Evolutionary conservation across 768 basidiomycete species (phyloP).

Genomic region (Floccularia luteovirens): DNA sequence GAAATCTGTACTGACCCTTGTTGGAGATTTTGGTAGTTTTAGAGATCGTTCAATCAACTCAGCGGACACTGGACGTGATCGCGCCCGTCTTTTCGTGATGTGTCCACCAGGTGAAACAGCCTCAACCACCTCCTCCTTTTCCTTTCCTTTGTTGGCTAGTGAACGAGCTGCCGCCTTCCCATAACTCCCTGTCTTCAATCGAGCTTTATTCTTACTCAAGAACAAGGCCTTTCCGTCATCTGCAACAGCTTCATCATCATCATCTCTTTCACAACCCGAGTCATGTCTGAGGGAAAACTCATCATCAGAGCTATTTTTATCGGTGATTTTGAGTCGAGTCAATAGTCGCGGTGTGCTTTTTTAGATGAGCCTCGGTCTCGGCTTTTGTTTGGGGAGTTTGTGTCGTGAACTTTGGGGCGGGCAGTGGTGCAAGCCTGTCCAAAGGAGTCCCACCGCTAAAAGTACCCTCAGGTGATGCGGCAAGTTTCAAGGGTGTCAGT

Average conservation of each 20-base stretch:
- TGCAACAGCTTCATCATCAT: slow-evolving; percentile 29
- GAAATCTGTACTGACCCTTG: slow-evolving; percentile 32
- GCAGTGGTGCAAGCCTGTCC: slow-evolving; percentile 47
- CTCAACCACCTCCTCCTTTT: slow-evolving; percentile 53
- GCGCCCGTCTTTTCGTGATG: slow-evolving; percentile 66
- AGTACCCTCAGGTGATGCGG: slow-evolving; percentile 24
- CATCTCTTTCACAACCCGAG: slow-evolving; percentile 43
- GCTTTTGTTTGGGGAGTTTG: slow-evolving; percentile 46
- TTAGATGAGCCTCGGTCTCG: slow-evolving; percentile 42
- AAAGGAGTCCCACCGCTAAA: slow-evolving; percentile 37
- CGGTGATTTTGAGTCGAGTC: slow-evolving; percentile 53
- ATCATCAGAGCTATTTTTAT: slow-evolving; percentile 38
- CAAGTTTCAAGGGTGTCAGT: slow-evolving; percentile 40
- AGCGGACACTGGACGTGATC: slow-evolving; percentile 62
- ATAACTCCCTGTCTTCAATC: slow-evolving; percentile 12
- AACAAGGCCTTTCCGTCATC: slow-evolving; percentile 28
- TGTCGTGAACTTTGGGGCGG: slow-evolving; percentile 39
- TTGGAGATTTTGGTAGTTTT: slow-evolving; percentile 34
- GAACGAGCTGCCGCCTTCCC: slow-evolving; percentile 6
- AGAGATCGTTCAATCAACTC: slow-evolving; percentile 50
- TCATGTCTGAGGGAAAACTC: slow-evolving; percentile 42
- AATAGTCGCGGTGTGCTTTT: slow-evolving; percentile 57
- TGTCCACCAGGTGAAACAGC: slow-evolving; percentile 74
- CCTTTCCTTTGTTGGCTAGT: slow-evolving; percentile 24
- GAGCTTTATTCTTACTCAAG: slow-evolving; percentile 15